Evolutionary conservation across 2,329 filamentous ascomycete genomes (phyloP).

Genomic region (Colletotrichum sp.): DNA sequence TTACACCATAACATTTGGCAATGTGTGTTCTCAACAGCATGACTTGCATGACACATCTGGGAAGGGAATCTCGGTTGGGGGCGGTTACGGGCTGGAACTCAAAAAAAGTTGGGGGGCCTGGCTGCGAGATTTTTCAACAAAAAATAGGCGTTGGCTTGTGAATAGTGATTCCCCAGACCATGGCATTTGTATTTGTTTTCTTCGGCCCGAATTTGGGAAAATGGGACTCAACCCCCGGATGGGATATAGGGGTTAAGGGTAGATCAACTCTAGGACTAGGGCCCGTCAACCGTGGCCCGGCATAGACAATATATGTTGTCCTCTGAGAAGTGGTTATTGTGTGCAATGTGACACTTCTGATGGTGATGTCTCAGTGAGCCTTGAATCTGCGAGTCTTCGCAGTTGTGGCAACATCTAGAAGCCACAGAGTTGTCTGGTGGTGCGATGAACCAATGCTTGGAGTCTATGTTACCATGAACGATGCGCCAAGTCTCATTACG

Average conservation of each 20-base stretch:
- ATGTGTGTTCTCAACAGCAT: conserved; percentile 51
- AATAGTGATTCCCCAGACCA: conserved; percentile 34
- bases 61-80: conserved; percentile 24
- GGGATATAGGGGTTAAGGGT: conserved; percentile 5
- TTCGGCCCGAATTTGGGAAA: conserved; percentile 19
- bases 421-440: neutral
- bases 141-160: conserved; percentile 39
- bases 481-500: neutral
- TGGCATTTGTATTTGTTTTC: conserved; percentile 30
- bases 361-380: neutral
- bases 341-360: neutral
- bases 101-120: conserved; percentile 31
- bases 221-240: conserved; percentile 19
- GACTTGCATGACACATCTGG: conserved; percentile 44
- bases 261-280: conserved; percentile 19
- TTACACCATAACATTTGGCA: conserved; percentile 22
- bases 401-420: no score
- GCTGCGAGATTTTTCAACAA: conserved; percentile 39
- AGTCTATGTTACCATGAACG: neutral
- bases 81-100: conserved; percentile 29
- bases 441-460: neutral
- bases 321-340: neutral
- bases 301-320: conserved; percentile 16
- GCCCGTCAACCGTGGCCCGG: conserved; percentile 51
- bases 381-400: neutral